These are phyloP conservation scores for Pleurotus sapidus DNA, from an alignment of 768 basidiomycete species.

Conservation along the genomic window DNA sequence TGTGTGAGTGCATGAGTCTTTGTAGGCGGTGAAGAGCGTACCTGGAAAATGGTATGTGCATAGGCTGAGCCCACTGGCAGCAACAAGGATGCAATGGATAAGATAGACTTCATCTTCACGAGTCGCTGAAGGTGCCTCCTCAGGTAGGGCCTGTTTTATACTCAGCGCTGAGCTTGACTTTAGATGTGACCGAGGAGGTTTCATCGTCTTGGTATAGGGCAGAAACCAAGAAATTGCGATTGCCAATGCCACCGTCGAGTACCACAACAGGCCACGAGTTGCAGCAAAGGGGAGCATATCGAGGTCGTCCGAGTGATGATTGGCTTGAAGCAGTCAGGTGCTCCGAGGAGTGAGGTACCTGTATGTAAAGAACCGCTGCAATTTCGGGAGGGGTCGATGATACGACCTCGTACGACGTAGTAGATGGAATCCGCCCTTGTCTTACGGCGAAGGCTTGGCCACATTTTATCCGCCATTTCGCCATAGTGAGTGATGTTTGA, in stretches of 20 bases:
- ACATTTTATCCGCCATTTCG: neutral
- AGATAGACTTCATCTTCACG: slow-evolving; percentile 21
- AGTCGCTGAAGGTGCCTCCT: neutral
- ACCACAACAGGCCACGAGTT: neutral
- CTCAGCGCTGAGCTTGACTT: neutral
- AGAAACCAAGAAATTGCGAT: neutral
- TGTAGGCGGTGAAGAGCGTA: slow-evolving; percentile 10
- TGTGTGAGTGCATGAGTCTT: neutral
- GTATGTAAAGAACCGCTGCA: neutral
- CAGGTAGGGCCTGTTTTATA: neutral
- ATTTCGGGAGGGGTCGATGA: neutral
- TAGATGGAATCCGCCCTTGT: neutral
- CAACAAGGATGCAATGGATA: slow-evolving; percentile 22
- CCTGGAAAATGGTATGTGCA: slow-evolving; percentile 55
- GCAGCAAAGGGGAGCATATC: neutral
- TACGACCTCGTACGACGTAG: too few species aligned
- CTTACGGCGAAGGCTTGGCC: neutral
- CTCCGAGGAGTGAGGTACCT: neutral
- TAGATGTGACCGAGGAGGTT: neutral
- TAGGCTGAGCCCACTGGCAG: slow-evolving; percentile 28
- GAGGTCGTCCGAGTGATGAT: neutral
- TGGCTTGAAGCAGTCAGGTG: neutral
- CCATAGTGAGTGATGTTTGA: neutral
- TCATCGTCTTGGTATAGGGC: neutral
- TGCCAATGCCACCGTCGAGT: neutral